These are phyloP conservation scores for Pelargonium citronellum DNA, from an alignment of 441 rosid genomes.

Conservation along the genomic window DNA sequence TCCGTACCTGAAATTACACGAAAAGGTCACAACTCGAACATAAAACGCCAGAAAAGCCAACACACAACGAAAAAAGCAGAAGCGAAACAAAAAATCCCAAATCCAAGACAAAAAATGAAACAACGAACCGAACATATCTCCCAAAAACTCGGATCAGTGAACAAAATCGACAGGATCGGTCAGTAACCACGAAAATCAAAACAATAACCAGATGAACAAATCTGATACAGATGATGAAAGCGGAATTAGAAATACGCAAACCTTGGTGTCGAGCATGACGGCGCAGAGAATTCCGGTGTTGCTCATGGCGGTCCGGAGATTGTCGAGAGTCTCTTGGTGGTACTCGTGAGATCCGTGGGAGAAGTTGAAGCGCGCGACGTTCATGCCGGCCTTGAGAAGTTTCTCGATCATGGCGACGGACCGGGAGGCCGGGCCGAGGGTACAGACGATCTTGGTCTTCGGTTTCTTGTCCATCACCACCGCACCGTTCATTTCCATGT, in stretches of 20 bases:
- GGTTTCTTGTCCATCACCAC: constrained; percentile 28
- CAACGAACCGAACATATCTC: neutral
- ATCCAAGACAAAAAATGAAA: neutral
- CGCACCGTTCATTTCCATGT: constrained; percentile 21
- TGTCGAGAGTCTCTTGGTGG: constrained; percentile 82
- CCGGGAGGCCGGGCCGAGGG: constrained; percentile 81
- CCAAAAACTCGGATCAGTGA: neutral
- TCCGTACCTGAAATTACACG: neutral
- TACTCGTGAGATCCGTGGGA: constrained; percentile 91
- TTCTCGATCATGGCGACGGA: constrained; percentile 69
- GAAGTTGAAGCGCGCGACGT: constrained; percentile 89
- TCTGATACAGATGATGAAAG: neutral
- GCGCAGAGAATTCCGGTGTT: constrained; percentile 84
- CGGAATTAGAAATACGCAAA: constrained; percentile 10
- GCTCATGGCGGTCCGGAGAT: constrained; percentile 67
- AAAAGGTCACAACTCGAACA: neutral
- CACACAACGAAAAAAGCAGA: neutral
- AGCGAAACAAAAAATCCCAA: neutral
- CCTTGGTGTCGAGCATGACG: constrained; percentile 96
- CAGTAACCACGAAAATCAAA: neutral
- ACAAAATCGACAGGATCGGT: neutral
- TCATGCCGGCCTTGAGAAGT: constrained; percentile 79
- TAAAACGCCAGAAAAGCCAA: neutral
- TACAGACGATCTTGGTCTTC: constrained; percentile 90
- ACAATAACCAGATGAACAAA: neutral